Evolutionary conservation across 2,329 filamentous ascomycete genomes (phyloP).

Genomic region (Coniochaeta ligniaria): DNA sequence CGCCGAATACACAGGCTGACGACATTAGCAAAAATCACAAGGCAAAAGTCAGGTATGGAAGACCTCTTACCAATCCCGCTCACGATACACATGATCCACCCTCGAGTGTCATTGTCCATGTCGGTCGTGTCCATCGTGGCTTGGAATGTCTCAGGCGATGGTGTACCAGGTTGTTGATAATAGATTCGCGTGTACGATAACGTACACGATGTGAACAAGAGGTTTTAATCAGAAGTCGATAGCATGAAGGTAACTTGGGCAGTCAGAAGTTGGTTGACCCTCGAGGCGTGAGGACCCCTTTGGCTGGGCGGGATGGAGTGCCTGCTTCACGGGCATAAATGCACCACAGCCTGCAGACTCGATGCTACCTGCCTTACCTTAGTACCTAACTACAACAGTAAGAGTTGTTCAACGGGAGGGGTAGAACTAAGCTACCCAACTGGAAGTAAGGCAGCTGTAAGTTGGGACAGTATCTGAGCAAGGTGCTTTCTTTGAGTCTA

Average conservation of each 20-base stretch:
- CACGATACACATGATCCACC: constrained; percentile 88
- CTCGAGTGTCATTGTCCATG: constrained; percentile 74
- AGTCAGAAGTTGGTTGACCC: neutral
- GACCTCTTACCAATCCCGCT: constrained; percentile 58
- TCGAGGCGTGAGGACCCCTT: neutral
- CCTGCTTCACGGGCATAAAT: neutral
- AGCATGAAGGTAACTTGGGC: neutral
- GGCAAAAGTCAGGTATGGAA: neutral
- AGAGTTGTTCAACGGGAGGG: neutral
- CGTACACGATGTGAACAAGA: neutral
- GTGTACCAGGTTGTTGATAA: neutral
- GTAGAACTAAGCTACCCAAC: neutral
- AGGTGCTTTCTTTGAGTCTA: too few relatives aligned
- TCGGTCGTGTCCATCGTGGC: constrained; percentile 30
- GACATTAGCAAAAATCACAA: neutral
- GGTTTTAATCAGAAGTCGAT: neutral
- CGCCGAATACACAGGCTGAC: constrained; percentile 63
- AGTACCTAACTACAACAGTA: neutral
- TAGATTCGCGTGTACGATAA: neutral
- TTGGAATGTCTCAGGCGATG: constrained; percentile 2
- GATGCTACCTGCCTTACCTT: too few relatives aligned
- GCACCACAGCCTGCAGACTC: constrained; percentile 4
- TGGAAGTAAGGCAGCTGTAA: too few relatives aligned
- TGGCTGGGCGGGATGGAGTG: neutral
- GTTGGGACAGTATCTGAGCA: too few relatives aligned